phyloP scores from a whole-genome alignment of 2,329 filamentous ascomycete genomes.

The Curvularia sp. region DNA sequence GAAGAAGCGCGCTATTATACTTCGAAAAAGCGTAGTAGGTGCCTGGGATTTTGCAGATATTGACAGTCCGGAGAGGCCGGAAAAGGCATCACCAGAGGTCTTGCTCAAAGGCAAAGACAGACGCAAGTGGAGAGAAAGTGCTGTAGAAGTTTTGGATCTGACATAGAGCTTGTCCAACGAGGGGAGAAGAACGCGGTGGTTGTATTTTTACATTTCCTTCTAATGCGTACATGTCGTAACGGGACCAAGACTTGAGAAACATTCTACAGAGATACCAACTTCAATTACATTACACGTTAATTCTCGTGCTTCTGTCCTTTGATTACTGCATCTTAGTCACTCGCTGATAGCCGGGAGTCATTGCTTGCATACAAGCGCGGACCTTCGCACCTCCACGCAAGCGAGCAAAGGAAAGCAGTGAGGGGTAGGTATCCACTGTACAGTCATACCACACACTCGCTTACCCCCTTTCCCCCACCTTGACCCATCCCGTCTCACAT shows the following conservation, averaged over 20 bases:
- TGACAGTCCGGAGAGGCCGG: conserved; percentile 24
- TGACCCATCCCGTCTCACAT: not conserved
- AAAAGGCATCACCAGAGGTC: not conserved
- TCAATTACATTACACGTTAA: not conserved
- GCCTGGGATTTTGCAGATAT: conserved; percentile 44
- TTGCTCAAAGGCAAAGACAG: conserved; percentile 36
- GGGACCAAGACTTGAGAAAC: not conserved
- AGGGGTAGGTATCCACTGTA: not conserved
- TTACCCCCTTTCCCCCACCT: not conserved
- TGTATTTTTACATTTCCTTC: not conserved
- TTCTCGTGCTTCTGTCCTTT: not conserved
- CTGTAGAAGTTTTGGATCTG: conserved; percentile 47
- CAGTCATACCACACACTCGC: not conserved
- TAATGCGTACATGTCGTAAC: not conserved
- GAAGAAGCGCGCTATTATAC: conserved; percentile 42
- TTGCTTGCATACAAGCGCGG: not conserved
- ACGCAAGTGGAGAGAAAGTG: conserved; percentile 46
- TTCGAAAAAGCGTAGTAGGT: conserved; percentile 43
- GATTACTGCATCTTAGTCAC: not conserved
- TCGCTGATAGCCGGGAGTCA: not conserved
- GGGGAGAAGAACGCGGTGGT: not conserved
- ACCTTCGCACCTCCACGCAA: not conserved
- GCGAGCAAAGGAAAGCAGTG: not conserved
- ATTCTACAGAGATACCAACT: not conserved
- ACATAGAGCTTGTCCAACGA: conserved; percentile 14